Conservation (phyloP, 108 stramenopile genomes). For the Skeletonema marinoi region DNA sequence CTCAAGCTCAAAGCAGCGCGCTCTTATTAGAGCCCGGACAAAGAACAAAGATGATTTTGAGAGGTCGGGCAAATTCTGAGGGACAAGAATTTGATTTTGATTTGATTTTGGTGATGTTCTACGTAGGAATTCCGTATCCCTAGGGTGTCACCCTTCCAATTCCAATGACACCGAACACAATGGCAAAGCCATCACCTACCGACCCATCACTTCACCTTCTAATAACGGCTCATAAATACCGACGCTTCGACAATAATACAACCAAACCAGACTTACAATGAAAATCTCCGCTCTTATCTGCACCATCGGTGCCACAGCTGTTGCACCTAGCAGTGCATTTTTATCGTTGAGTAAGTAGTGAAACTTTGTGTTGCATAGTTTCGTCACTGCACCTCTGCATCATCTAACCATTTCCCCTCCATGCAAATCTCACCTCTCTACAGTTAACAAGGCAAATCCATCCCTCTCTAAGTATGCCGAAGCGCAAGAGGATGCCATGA, state of each 20-base stretch:
- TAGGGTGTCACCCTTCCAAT: too few relatives aligned
- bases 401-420: background rate
- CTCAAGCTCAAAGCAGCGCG: too few relatives aligned
- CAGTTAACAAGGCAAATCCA: conserved; percentile 43
- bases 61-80: too few relatives aligned
- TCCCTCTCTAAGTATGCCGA: conserved; percentile 30
- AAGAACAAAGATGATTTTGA: too few relatives aligned
- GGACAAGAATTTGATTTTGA: too few relatives aligned
- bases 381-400: background rate
- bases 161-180: too few relatives aligned
- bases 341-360: background rate
- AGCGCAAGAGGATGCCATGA: conserved; percentile 30
- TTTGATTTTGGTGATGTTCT: too few relatives aligned
- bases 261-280: background rate
- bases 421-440: background rate
- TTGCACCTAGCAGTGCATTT: background rate
- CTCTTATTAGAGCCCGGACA: too few relatives aligned
- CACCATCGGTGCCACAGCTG: background rate
- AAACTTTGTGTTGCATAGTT: background rate
- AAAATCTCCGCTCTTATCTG: background rate
- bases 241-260: background rate
- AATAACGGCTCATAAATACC: too few relatives aligned
- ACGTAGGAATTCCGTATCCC: too few relatives aligned
- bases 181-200: too few relatives aligned
- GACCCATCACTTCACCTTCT: too few relatives aligned